Evolutionary conservation across 2,329 filamentous ascomycete genomes (phyloP).

Genomic region (Didymella pomorum): DNA sequence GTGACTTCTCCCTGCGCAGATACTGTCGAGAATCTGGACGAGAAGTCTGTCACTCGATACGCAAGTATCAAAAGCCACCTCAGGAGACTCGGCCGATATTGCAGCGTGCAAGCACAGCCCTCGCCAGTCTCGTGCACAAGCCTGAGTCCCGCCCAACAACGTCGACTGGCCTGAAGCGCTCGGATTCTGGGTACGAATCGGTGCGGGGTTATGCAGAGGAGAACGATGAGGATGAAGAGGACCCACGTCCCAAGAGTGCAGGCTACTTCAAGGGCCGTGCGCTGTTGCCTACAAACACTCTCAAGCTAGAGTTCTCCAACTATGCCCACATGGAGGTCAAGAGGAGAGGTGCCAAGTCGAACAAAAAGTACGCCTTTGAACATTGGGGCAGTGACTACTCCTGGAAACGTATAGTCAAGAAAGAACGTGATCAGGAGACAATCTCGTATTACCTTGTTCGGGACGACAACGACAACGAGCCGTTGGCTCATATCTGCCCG

Average conservation of each 20-base stretch:
- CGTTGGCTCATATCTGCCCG: slow-evolving; percentile 85
- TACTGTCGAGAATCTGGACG: slow-evolving; percentile 93
- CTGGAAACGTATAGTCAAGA: slow-evolving; percentile 79
- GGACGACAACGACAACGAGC: slow-evolving; percentile 64
- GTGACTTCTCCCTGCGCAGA: slow-evolving; percentile 88
- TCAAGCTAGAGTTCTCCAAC: slow-evolving; percentile 95
- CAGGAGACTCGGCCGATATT: slow-evolving; percentile 60
- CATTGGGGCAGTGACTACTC: slow-evolving; percentile 90
- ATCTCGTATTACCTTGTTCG: slow-evolving; percentile 83
- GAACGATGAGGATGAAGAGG: slow-evolving; percentile 28
- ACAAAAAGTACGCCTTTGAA: slow-evolving; percentile 86
- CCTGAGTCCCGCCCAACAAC: slow-evolving; percentile 59
- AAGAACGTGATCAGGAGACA: slow-evolving; percentile 65
- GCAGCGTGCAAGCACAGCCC: slow-evolving; percentile 67
- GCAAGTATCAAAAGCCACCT: slow-evolving; percentile 69
- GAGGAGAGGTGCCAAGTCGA: slow-evolving; percentile 69
- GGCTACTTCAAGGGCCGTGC: slow-evolving; percentile 52
- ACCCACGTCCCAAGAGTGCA: slow-evolving; percentile 43
- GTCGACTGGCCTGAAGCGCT: slow-evolving; percentile 58
- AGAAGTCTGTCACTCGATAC: slow-evolving; percentile 86
- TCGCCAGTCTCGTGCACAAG: slow-evolving; percentile 64
- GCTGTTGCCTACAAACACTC: slow-evolving; percentile 72
- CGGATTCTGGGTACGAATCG: slow-evolving; percentile 67
- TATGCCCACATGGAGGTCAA: slow-evolving; percentile 90
- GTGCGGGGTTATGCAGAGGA: slow-evolving; percentile 38